Evolutionary conservation across 2,329 filamentous ascomycete genomes (phyloP), one percentile per base, ranked within the genome.

Genomic region (Colletotrichum sp.): DNA sequence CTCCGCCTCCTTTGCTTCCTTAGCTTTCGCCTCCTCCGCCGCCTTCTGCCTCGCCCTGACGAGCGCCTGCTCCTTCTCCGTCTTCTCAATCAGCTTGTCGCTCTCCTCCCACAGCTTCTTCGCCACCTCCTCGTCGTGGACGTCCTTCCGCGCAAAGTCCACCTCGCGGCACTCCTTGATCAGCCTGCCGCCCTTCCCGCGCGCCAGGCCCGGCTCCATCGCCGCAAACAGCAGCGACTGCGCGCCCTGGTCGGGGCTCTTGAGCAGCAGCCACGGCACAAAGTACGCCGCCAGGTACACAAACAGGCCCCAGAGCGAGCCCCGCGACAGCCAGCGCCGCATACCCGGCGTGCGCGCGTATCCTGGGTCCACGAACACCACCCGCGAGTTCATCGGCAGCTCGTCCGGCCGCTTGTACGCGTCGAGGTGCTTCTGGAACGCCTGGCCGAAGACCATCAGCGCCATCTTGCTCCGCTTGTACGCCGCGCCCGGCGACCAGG

Each of bases 341-440:
- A 93, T 98, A 2, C 97, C 96, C 0, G 96, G 95, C 10, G 96
- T 99, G 68, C 97, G 92, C 28, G 93, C 91, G 78, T 93, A 92
- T 24, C 97, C 96, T 0, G 97, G 97, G 81, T 99, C 96, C 3
- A 96, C 95, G 74, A 98, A 90, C 66, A 98, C 88, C 61, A 98
- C 95, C 39, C 95, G 92, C 5, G 96, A 90, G 79, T 95, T 98
- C 87, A 93, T 94, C 1, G 95, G 95, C 64, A 95, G 88, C 77
- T 93, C 91, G 83, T 99, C 97, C 0, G 96, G 95, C 28, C 97
- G 91, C 81, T 95, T 91, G 84, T 98, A 98, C 3, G 93, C 87
- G 79, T 96, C 93, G 63, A 99, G 89, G 83, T 98, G 96, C 83
- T 98, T 97, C 85, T 99, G 96, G 83, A 96, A 98, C 10, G 96